Conservation (phyloP, 768 basidiomycete genomes). For the Leccinum fibrillosum region DNA sequence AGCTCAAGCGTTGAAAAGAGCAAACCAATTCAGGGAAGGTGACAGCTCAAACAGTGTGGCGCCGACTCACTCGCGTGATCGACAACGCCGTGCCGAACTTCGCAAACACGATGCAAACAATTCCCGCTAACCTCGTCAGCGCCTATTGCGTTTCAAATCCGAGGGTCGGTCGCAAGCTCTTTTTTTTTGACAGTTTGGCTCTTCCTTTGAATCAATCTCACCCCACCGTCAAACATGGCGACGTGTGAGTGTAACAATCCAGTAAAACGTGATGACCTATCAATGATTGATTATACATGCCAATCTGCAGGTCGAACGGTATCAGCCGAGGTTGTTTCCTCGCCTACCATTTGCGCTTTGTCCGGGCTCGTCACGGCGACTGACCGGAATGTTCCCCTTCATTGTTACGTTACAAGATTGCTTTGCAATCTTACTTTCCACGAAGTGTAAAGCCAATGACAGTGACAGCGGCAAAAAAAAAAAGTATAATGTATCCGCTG, state of each 20-base stretch:
- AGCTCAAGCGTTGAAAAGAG: background rate
- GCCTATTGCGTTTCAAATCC: slow-evolving; percentile 1
- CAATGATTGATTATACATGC: background rate
- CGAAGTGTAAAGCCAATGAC: background rate
- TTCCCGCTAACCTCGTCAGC: slow-evolving; percentile 1
- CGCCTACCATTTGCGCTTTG: background rate
- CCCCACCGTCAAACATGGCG: background rate
- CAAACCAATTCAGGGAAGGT: background rate
- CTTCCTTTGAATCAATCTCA: background rate
- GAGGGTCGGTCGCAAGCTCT: background rate
- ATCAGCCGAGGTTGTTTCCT: background rate
- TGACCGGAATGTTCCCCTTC: background rate
- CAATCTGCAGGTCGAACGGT: background rate
- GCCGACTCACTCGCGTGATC: slow-evolving; percentile 9
- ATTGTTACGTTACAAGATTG: background rate
- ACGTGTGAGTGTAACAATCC: background rate
- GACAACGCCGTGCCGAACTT: background rate
- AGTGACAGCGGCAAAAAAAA: background rate
- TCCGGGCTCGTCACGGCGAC: background rate
- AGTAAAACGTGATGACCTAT: background rate
- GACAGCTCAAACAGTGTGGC: background rate
- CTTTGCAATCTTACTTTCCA: background rate
- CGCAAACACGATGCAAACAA: background rate
- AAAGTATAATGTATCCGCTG: background rate
- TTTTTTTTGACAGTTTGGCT: background rate